A percentile compares a stretch with the other conserved stretches of the same genome.
phyloP scores from a whole-genome alignment of 768 basidiomycete genomes.

The Brasilioporus rufonigricans region DNA sequence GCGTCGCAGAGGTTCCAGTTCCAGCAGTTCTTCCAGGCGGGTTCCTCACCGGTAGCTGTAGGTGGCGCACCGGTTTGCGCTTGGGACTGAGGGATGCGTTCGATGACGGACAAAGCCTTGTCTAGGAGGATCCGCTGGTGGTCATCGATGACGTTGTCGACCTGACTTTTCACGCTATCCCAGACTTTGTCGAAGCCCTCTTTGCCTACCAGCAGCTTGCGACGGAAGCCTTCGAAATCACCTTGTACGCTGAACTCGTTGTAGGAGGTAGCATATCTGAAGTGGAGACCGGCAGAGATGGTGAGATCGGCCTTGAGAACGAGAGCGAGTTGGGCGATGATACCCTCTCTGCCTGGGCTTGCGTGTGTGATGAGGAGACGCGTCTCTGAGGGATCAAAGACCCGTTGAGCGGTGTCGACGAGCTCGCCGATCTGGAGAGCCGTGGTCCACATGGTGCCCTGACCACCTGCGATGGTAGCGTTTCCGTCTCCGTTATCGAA shows the following conservation, averaged over 20 bases:
- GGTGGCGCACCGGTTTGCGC: conserved; percentile 38
- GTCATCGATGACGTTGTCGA: conserved; percentile 89
- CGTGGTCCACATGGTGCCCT: conserved; percentile 99
- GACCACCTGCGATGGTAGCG: conserved; percentile 97
- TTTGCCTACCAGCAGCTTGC: conserved; percentile 75
- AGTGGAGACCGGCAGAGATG: conserved; percentile 92
- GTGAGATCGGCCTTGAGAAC: conserved; percentile 94
- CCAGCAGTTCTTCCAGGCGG: conserved; percentile 99
- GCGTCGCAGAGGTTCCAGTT: conserved; percentile 99
- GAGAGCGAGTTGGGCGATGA: conserved; percentile 86
- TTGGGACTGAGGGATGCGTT: conserved; percentile 66
- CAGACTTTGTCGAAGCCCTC: conserved; percentile 90
- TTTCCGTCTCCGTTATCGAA: conserved; percentile 92
- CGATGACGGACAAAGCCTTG: conserved; percentile 84
- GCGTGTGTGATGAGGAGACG: conserved; percentile 92
- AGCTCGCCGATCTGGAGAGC: conserved; percentile 97
- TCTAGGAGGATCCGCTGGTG: conserved; percentile 84
- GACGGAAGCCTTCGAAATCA: conserved; percentile 84
- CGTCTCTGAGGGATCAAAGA: conserved; percentile 90
- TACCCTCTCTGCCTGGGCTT: conserved; percentile 88
- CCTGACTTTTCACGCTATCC: conserved; percentile 89
- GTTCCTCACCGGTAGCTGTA: conserved; percentile 71
- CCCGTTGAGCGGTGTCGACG: conserved; percentile 93
- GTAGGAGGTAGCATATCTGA: conserved; percentile 94
- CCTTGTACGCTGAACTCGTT: conserved; percentile 95